Evolutionary conservation across 1,139 yeast genomes (phyloP).

Genomic region (Hemisphaericaspora xylofermentans): DNA sequence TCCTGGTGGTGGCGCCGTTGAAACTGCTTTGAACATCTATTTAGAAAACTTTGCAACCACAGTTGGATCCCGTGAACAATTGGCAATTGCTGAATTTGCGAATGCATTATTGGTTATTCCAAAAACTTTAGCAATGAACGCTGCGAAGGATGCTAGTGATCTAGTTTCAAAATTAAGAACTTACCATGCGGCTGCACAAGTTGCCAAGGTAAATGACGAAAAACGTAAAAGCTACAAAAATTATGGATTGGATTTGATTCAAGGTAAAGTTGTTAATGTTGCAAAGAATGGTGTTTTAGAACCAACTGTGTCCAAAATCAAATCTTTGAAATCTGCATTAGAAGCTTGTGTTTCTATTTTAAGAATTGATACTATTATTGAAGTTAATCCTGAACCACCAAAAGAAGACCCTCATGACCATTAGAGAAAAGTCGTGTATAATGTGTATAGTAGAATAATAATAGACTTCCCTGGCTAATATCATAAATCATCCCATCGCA

Average conservation of each 20-base stretch:
- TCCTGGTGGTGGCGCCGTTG: constrained; percentile 99
- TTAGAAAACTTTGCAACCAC: constrained; percentile 97
- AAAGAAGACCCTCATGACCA: constrained; percentile 86
- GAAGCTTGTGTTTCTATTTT: constrained; percentile 98
- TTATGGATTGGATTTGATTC: constrained; percentile 88
- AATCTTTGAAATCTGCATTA: constrained; percentile 89
- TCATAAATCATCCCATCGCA: background rate
- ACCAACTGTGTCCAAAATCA: constrained; percentile 90
- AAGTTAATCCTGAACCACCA: constrained; percentile 93
- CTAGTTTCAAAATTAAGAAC: constrained; percentile 93
- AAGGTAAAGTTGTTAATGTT: constrained; percentile 90
- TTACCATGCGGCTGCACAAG: constrained; percentile 93
- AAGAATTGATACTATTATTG: constrained; percentile 97
- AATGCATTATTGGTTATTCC: constrained; percentile 87
- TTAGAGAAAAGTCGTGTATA: constrained; percentile 17
- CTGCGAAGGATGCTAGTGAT: constrained; percentile 96
- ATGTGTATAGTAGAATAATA: constrained; percentile 1
- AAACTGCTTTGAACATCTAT: constrained; percentile 90
- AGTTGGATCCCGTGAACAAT: constrained; percentile 95
- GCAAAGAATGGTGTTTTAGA: constrained; percentile 84
- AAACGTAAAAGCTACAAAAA: constrained; percentile 85
- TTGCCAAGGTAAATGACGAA: constrained; percentile 73
- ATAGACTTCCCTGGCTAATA: background rate
- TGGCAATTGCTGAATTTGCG: constrained; percentile 98
- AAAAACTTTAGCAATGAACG: constrained; percentile 94